Conservation (phyloP, 2,329 filamentous ascomycete species). For the Colletotrichum sp. region DNA sequence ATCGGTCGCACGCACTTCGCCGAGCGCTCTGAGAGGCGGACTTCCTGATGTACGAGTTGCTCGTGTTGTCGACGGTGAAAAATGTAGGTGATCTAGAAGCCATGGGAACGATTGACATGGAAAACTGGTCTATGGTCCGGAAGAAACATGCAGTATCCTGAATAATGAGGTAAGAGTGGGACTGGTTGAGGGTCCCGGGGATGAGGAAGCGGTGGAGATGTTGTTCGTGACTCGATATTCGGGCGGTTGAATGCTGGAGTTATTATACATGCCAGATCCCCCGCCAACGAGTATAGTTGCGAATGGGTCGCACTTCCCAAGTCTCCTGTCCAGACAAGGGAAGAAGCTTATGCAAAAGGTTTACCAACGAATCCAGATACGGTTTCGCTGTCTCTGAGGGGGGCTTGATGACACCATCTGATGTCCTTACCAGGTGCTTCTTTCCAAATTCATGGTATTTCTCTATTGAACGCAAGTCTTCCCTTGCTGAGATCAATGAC, state of each 20-base stretch:
- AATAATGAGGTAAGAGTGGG: background rate
- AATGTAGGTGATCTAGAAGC: background rate
- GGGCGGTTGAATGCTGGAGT: background rate
- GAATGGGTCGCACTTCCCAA: background rate
- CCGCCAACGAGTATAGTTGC: background rate
- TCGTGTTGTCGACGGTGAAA: background rate
- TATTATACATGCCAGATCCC: background rate
- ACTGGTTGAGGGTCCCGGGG: background rate
- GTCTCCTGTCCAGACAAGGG: background rate
- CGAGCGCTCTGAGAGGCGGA: background rate
- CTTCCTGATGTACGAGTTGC: background rate
- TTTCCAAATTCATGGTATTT: background rate
- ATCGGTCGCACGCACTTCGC: background rate
- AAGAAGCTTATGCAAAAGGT: background rate
- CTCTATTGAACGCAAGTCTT: background rate
- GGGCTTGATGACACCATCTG: background rate
- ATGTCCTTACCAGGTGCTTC: background rate
- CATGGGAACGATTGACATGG: background rate
- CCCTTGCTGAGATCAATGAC: background rate
- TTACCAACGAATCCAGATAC: background rate
- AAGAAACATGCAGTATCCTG: background rate
- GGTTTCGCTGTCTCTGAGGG: background rate
- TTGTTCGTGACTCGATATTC: background rate
- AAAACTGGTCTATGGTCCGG: background rate
- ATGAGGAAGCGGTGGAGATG: background rate